Base-by-base conservation (phyloP, 495 filamentous ascomycete genomes). In the Niebla homalea region DNA sequence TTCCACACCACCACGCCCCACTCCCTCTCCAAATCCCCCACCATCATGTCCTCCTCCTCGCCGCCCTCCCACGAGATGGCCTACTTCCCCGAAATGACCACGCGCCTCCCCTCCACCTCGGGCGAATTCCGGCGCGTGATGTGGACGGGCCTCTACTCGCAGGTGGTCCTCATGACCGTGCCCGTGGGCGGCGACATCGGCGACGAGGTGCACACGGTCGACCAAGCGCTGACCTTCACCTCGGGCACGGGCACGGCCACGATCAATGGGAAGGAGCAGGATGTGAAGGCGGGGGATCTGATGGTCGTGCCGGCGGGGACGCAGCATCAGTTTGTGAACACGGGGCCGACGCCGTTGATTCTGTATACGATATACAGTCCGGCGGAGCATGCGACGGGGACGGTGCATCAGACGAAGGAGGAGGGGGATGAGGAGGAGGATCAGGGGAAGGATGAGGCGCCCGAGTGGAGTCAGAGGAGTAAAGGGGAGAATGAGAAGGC, bases 311-410 rank as follows among this genome's bases (percentile, higher is more conserved):
- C 79, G 0, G 79, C 78, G 0, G 78, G 79, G 0, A 81, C 79
- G 11, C 74, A 80, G 62, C 79, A 83, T 57, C 77, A 82, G 56
- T 82, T 83, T 55, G 61, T 81, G n/a, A 82, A 80, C 53, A 76
- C 65, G 18, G 76, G 57, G 11, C 49, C 57, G 4, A 59, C 42
- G 60, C 66, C 6, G 64, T 62, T 80, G 56, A 75, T 79, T 48
- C 61, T 81, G 19, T 72, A 80, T 16, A 81, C 76, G 0, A 70
- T 81, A n/a, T 83, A 82, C 56, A 72, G 71, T 1, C 76, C 77
- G 0, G 77, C 79, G 0, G 77, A 82, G 59, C 79, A 81, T 57
- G 66, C 71, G 42, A 60, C 72, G 1, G 68, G 62, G 26, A 75
- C 75, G 14, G 75, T 80, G 39, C 79, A 81, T 61, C 60, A 71